Base-by-base conservation (phyloP, 345 rosid species). In the Ricinus communis region DNA sequence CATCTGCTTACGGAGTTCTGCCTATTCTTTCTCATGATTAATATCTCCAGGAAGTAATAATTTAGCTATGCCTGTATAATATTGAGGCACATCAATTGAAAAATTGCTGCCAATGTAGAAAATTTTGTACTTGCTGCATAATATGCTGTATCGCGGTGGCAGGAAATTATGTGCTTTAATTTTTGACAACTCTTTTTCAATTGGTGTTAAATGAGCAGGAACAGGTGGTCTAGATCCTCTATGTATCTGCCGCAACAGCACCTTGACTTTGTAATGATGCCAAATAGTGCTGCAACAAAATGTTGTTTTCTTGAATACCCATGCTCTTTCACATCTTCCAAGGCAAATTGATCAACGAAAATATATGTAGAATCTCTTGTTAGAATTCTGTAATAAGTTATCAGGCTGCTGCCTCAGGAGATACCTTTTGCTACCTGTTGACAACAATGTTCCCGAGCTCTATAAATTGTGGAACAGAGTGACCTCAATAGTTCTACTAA, bases 301-400 rank as follows among this genome's bases (percentile, higher is more conserved):
- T 31, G 47, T 21, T 43, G 18, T 62, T 56, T 71, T 55, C 51
- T 66, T 43, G 24, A 22, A 62, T 43, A 4, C 33, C 0, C 15
- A 40, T 62, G 50, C 14, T 22, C 66, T 62, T 43, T 5, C 33
- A 40, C 8, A 47, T 62, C 60, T 30, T 51, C 5, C 68, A 45
- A 36, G 45, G 43, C 25, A 19, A 43, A 5, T 50, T 15, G 10
- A 30, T 52, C 24, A 1, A 71, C 31, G 45, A 16, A 51, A 53
- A 52, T 8, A 41, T 31, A 18, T 28, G 22, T 45, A 2, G 65
- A 67, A 77, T 30, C 71, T 77, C 77, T 71, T 71, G 70, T 73
- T 68, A 62, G 1, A 38, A 3, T 33, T 43, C 51, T 18, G 12
- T 24, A 19, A 59, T 7, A 11, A 68, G 33, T 33, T 2, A 0